Evolutionary conservation across 2,329 filamentous ascomycete species (phyloP).

Genomic region (Neonectria magnoliae): DNA sequence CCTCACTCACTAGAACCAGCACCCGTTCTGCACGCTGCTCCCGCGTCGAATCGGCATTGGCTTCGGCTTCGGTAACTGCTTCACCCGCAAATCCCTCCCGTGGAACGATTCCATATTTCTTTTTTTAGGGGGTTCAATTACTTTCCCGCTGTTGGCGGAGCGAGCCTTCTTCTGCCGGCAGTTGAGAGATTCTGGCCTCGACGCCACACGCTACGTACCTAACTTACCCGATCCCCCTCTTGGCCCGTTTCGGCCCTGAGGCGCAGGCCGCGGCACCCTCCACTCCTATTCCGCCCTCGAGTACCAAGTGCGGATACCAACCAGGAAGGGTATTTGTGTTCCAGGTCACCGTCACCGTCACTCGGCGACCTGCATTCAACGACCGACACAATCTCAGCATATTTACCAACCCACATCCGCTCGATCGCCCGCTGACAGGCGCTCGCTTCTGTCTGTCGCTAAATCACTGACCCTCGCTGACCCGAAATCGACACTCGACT

Average conservation of each 20-base stretch:
- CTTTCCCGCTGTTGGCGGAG: background rate
- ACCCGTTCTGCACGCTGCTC: background rate
- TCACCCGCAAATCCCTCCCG: background rate
- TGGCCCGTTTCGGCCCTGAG: slow-evolving; percentile 27
- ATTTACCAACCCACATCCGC: background rate
- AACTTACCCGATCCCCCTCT: slow-evolving; percentile 1
- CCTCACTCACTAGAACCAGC: background rate
- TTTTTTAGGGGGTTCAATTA: background rate
- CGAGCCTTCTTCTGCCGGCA: background rate
- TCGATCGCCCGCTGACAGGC: background rate
- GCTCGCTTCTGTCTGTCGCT: background rate
- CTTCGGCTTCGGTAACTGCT: background rate
- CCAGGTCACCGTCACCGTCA: slow-evolving; percentile 34
- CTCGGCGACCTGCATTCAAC: slow-evolving; percentile 36
- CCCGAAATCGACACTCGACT: background rate
- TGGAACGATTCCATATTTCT: background rate
- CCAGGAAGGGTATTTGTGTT: slow-evolving; percentile 29
- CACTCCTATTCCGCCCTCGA: slow-evolving; percentile 32
- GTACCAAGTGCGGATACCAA: background rate
- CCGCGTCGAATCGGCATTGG: background rate
- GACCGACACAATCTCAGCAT: slow-evolving; percentile 17
- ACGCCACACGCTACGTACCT: slow-evolving; percentile 10
- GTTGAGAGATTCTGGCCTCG: background rate
- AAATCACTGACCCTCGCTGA: slow-evolving; percentile 19
- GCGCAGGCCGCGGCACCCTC: slow-evolving; percentile 31